Evolutionary conservation across 164 flowering plant genomes (phyloP), one percentile per base, ranked within the genome.

Genomic region (Cinnamomum chago): DNA sequence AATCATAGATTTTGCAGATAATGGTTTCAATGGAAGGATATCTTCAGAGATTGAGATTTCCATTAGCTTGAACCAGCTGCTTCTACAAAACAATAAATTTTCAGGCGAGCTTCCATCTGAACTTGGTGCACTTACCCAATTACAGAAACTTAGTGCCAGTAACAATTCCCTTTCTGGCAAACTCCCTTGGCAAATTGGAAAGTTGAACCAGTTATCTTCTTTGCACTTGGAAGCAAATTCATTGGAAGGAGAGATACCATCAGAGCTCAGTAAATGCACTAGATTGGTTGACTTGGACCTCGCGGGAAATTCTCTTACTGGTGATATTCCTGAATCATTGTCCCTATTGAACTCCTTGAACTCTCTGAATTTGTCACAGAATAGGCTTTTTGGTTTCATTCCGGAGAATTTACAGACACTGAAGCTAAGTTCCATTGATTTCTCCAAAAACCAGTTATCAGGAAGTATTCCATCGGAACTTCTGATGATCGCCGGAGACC

Each of bases 401-500:
- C 99, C 99, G 0, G 84, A 75, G 18, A 76, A 72, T 74, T 76
- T 95, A 55, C 79, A 72, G 67, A 81, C 76, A 30, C 60, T 94
- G 83, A 92, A 87, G 86, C 82, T 94, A 23, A 94, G 97, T 74
- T 83, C 82, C 14, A 79, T 95, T 68, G 98, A 95, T 81, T 82
- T 95, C 72, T 92, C 98, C 2, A 69, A 69, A 6, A 95, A 95
- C 80, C 81, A 82, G 68, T 78, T 95, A 62, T 84, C 86, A 0
- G 99, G 99, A 52, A 80, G 64, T 20, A 77, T 95, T 73, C 91
- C 99, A 3, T 65, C 77, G 6, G 88, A 79, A 77, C 86, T 95
- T 64, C 74, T 88, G 62, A 72, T 72, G 2, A 81, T 87, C 73
- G 97, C 91, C 0, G 90, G 90, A 24, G 83, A 82, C 64, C 80